A percentile compares a stretch with the other conserved stretches of the same genome.
phyloP scores from a whole-genome alignment of 306 rosid species.

The Acmispon strigosus region DNA sequence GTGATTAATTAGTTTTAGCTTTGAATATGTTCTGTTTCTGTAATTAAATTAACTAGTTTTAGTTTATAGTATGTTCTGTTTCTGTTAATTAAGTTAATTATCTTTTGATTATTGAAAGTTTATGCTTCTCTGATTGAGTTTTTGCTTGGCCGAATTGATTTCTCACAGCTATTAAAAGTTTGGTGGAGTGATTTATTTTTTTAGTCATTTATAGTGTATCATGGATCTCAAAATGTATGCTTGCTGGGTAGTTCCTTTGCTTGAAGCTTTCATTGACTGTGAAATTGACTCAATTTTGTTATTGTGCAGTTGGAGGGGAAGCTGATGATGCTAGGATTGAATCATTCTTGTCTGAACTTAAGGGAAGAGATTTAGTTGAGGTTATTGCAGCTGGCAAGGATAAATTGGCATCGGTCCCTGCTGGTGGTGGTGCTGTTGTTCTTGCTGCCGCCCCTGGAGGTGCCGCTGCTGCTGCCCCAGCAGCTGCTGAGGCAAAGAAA shows the following conservation, averaged over 20 bases:
- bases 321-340: constrained; percentile 49
- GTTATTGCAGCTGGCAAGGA: constrained; percentile 68
- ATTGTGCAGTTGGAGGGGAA: constrained; percentile 58
- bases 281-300: neutral
- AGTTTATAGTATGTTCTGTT: neutral
- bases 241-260: neutral
- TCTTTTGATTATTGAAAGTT: neutral
- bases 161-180: neutral
- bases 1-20: neutral
- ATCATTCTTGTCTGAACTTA: constrained; percentile 44
- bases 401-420: constrained; percentile 66
- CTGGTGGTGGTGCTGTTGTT: constrained; percentile 54
- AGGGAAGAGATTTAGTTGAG: constrained; percentile 65
- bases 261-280: neutral
- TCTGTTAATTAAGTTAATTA: neutral
- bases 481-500: constrained; percentile 63
- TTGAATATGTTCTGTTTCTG: neutral
- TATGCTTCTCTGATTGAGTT: neutral
- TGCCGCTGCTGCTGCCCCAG: constrained; percentile 41
- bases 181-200: neutral
- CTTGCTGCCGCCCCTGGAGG: constrained; percentile 33
- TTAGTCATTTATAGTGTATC: neutral
- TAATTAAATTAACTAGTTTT: neutral
- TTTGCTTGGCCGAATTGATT: neutral
- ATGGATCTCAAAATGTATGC: neutral